phyloP scores from a whole-genome alignment of 2,329 filamentous ascomycete genomes.

The Decorospora gaudefroyi region DNA sequence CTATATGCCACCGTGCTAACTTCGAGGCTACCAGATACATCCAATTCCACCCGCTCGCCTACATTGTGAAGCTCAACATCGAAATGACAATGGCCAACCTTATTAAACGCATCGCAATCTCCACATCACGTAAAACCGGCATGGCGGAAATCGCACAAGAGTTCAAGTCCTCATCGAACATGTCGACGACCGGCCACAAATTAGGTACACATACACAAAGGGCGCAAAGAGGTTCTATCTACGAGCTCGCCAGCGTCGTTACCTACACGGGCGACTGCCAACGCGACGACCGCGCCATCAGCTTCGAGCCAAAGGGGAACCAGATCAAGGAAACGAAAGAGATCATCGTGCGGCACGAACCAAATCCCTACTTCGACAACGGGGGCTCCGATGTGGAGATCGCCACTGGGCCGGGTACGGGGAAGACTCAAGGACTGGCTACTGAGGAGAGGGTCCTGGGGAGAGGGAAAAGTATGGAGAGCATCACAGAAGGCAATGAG shows the following conservation, averaged over 20 bases:
- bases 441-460: slow-evolving; percentile 14
- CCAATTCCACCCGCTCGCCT: slow-evolving; percentile 57
- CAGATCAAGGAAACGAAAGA: slow-evolving; percentile 42
- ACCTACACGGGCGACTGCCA: slow-evolving; percentile 22
- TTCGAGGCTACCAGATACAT: slow-evolving; percentile 46
- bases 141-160: slow-evolving; percentile 35
- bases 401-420: slow-evolving; percentile 6
- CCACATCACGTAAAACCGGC: slow-evolving; percentile 35
- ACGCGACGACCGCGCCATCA: slow-evolving; percentile 17
- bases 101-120: slow-evolving; percentile 49
- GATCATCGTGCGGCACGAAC: slow-evolving; percentile 32
- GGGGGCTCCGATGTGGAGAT: slow-evolving; percentile 18
- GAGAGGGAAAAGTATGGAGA: slow-evolving; percentile 29
- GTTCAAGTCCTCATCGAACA: slow-evolving; percentile 37
- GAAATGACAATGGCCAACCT: slow-evolving; percentile 60
- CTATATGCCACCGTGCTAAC: not conserved
- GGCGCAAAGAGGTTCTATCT: slow-evolving; percentile 22
- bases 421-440: slow-evolving; percentile 13
- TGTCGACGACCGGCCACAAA: slow-evolving; percentile 24
- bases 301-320: slow-evolving; percentile 32
- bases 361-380: slow-evolving; percentile 25
- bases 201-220: slow-evolving; percentile 6
- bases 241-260: slow-evolving; percentile 35
- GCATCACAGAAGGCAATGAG: slow-evolving; percentile 29
- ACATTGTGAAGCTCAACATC: slow-evolving; percentile 57